A percentile compares a stretch with the other conserved stretches of the same genome.
These are phyloP conservation scores for Angomonas desouzai DNA, from an alignment of 208 protist genomes.

Conservation along the genomic window DNA sequence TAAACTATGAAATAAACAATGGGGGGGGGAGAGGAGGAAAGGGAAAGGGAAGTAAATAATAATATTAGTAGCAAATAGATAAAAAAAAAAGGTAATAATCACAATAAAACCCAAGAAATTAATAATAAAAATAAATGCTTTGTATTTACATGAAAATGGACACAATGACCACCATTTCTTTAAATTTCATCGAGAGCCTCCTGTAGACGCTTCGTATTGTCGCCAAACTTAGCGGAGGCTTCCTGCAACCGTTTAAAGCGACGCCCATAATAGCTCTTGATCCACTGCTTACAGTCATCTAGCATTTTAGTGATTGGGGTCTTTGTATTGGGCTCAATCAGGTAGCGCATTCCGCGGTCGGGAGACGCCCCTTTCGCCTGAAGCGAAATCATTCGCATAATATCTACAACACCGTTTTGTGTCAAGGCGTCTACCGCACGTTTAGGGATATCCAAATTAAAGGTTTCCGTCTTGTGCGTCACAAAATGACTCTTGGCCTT, in stretches of 20 bases:
- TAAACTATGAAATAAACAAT: not conserved
- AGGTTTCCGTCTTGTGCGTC: constrained; percentile 30
- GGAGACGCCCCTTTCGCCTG: constrained; percentile 9
- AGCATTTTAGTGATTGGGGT: constrained; percentile 26
- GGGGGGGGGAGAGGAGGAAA: not conserved
- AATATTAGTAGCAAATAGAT: not conserved
- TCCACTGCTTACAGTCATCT: constrained; percentile 21
- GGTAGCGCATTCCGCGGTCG: constrained; percentile 18
- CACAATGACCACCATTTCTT: not conserved
- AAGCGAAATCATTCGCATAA: constrained; percentile 27
- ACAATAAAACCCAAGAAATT: not conserved
- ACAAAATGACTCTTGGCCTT: constrained; percentile 66
- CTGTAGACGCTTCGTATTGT: constrained; percentile 8
- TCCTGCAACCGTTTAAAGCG: constrained; percentile 12
- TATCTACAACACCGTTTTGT: constrained; percentile 20
- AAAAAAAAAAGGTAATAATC: constrained; percentile 2
- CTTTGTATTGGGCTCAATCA: constrained; percentile 20
- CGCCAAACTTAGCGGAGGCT: not conserved
- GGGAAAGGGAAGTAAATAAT: not conserved
- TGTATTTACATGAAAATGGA: constrained; percentile 1
- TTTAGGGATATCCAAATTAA: constrained; percentile 25
- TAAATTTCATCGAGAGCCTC: constrained; percentile 7
- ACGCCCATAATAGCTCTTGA: constrained; percentile 16
- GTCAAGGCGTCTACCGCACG: constrained; percentile 18
- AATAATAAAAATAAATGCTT: constrained; percentile 7